Evolutionary conservation across 805 yeast species (phyloP), one percentile per base, ranked within the genome.

Genomic region (Saturnispora sekii): DNA sequence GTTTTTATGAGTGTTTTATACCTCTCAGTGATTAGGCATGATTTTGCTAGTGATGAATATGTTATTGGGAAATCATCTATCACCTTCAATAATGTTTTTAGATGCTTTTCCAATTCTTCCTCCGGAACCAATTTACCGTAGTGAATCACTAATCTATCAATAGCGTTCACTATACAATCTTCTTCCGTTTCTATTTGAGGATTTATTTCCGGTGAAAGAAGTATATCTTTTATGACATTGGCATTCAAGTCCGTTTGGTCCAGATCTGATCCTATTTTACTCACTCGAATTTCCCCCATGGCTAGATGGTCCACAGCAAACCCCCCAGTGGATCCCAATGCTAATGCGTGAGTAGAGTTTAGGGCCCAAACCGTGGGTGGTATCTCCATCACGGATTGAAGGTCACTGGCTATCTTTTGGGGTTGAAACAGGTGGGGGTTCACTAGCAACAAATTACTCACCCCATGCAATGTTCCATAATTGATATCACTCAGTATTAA

Each of bases 211-310:
- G 40, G 40, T 21, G 18, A 14, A 15, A 14, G 11, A 9, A 38
- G 12, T 14, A 38, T 30, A 16, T 38, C 28, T 16, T 12, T 32
- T n/a, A 41, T 16, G n/a, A 41, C 35, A 15, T 40, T 40, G 8
- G 12, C 3, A 18, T 28, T 21, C 8, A 35, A 9, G 15, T 37
- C 46, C 10, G 33, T 15, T 17, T 32, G 42, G 11, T 29, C 12
- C 11, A 35, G 5, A 5, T 28, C 14, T n/a, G 14, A 28, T 29
- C 35, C 35, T 11, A 40, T 17, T 28, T 33, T 40, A 12, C 36
- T 38, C 34, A 43, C 32, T 29, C 41, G 32, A 35, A 43, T 43
- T 26, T 38, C 42, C 9, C 41, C 46, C 46, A 38, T 38, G 18
- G 28, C 7, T 9, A 35, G 21, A 41, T 41, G 44, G 26, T 41